Evolutionary conservation across 129 eudicot species (phyloP), one percentile per base, ranked within the genome.

Genomic region (Lonicera japonica): DNA sequence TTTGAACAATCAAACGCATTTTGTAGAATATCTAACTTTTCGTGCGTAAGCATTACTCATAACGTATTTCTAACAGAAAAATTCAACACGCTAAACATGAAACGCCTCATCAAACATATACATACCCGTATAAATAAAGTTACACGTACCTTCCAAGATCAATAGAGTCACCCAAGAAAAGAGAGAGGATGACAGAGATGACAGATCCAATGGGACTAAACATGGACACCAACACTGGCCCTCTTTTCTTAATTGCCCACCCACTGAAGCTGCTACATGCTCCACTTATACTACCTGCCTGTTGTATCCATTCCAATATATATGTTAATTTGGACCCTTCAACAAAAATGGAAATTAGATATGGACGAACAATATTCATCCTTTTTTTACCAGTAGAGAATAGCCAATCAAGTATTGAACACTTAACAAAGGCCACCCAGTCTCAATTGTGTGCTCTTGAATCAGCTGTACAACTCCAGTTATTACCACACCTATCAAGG

Each of bases 181-280:
- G 64, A 5, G 86, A 76, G 63, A 76, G 52, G 60, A 74, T 40
- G 54, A 75, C 75, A 0, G 95, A 52, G 68, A 86, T 60, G 47
- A 86, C 86, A 21, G 89, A 65, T 54, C 77, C 77, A 40, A 82
- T 58, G 7, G 95, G 95, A 64, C 61, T 79, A 52, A 86, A 86
- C 69, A 82, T 79, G 48, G 95, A 79, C 53, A 86, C 95, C 63
- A 86, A 43, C 10, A 86, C 95, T 0, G 95, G 89, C 51, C 94
- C 94, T 82, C 86, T 73, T 66, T 79, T 85, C 79, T 76, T 73
- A 81, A 85, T 78, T 16, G 95, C 95, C 89, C 89, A 86, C 15
- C 77, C 80, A 34, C 77, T 86, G 83, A 86, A 76, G 79, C 86
- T 82, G 25, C 71, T 68, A 64, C 82, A 76, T 24, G 67, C 73